Percentiles rank a stretch among this genome's conserved stretches.
Conservation (phyloP, 2,329 filamentous ascomycete species). For the Teratosphaeriaceae sp. region DNA sequence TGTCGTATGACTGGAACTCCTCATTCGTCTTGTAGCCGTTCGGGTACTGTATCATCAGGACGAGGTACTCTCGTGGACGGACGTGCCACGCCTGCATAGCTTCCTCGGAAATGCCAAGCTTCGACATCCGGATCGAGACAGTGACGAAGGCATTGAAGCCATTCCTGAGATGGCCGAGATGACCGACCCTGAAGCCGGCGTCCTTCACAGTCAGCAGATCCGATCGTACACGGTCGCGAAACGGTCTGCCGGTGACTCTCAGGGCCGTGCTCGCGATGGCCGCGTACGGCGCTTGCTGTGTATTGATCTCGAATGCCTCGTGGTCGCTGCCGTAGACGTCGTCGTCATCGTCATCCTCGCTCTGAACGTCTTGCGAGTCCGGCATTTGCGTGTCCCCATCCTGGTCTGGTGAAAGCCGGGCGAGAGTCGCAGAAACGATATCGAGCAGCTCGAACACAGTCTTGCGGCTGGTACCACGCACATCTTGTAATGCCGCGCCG, state of each 20-base stretch:
- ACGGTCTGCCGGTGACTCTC: conserved; percentile 4
- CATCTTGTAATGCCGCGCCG: conserved; percentile 36
- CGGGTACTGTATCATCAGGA: conserved; percentile 62
- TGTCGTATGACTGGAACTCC: conserved; percentile 41
- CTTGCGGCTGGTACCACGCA: conserved; percentile 41
- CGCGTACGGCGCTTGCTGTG: conserved; percentile 8
- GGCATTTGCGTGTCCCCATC: conserved; percentile 39
- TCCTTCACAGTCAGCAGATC: conserved; percentile 57
- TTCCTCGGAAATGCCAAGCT: conserved; percentile 67
- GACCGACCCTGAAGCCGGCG: conserved; percentile 65
- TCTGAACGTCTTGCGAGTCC: conserved; percentile 31
- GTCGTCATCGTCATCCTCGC: conserved; percentile 35
- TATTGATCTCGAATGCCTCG: conserved; percentile 19
- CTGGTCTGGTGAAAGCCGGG: conserved; percentile 25
- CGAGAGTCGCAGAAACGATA: conserved; percentile 37
- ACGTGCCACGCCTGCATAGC: conserved; percentile 73
- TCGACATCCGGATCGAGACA: conserved; percentile 61
- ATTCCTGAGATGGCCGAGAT: conserved; percentile 47
- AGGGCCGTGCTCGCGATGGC: background rate
- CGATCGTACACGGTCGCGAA: conserved; percentile 23
- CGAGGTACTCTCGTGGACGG: conserved; percentile 58
- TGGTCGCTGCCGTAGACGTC: conserved; percentile 27
- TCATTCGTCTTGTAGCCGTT: conserved; percentile 57
- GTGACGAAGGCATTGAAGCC: conserved; percentile 50
- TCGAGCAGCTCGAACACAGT: conserved; percentile 45